A percentile compares a stretch with the other conserved stretches of the same genome.
phyloP scores from a whole-genome alignment of 1,284 basidiomycete genomes.

The Leccinum ponderosum region DNA sequence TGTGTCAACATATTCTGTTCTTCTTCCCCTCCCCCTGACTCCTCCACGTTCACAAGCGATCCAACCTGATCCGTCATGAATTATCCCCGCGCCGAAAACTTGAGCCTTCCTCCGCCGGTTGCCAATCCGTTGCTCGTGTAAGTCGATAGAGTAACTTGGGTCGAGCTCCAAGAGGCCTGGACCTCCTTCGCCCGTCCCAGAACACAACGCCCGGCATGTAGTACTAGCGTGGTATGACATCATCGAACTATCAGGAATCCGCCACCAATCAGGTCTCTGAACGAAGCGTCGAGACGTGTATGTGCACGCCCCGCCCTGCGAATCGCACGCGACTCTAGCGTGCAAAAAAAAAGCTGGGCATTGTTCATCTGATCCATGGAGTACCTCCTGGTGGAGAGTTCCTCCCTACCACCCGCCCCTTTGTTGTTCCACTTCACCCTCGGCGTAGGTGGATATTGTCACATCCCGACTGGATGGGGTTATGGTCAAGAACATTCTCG shows the following conservation, averaged over 20 bases:
- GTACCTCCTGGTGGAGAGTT: neutral
- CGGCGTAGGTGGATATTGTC: neutral
- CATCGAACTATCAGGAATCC: neutral
- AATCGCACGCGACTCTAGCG: constrained; percentile 18
- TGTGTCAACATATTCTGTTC: neutral
- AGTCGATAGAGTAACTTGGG: neutral
- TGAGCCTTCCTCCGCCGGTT: neutral
- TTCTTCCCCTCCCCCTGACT: neutral
- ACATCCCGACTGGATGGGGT: neutral
- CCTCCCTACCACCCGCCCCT: neutral
- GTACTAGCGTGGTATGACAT: neutral
- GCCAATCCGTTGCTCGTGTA: neutral
- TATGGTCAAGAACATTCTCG: neutral
- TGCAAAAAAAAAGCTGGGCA: neutral
- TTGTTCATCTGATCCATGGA: neutral
- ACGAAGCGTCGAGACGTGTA: neutral
- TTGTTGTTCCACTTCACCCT: neutral
- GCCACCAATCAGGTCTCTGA: neutral
- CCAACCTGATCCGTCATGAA: neutral
- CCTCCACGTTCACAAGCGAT: neutral
- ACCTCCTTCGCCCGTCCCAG: neutral
- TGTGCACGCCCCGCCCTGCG: constrained; percentile 4
- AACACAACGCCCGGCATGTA: neutral
- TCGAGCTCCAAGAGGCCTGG: neutral
- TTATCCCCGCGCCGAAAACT: neutral